These are phyloP conservation scores for Pyrenochaeta sp. DNA, from an alignment of 2,329 filamentous ascomycete species.

Conservation along the genomic window DNA sequence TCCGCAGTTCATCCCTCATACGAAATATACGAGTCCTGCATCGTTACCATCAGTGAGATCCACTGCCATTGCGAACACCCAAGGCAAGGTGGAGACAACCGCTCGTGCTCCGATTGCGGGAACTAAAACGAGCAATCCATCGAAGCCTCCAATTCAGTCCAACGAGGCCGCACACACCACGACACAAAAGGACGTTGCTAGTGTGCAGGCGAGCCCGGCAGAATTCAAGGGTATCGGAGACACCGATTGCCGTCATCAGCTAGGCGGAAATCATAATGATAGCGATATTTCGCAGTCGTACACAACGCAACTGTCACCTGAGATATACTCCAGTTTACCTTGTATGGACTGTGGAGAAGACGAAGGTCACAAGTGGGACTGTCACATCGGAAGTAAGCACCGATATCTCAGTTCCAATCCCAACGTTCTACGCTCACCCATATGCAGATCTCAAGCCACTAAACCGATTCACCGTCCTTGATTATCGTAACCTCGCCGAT, in stretches of 20 bases:
- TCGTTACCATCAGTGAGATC: neutral
- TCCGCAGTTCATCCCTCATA: neutral
- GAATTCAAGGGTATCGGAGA: neutral
- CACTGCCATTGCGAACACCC: neutral
- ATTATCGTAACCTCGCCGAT: constrained; percentile 22
- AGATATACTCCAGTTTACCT: constrained; percentile 13
- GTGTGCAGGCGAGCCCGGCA: too few species aligned
- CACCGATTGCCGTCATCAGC: neutral
- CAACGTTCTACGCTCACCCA: neutral
- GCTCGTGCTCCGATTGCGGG: neutral
- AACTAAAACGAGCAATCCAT: too few species aligned
- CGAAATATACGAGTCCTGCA: neutral
- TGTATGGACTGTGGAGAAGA: constrained; percentile 39
- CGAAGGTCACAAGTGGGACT: constrained; percentile 19
- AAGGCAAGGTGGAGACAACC: neutral
- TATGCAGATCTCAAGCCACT: constrained; percentile 14
- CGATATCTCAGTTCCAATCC: neutral
- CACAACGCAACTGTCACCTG: neutral
- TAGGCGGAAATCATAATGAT: neutral
- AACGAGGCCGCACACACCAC: too few species aligned
- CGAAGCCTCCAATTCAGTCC: too few species aligned
- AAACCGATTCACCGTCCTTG: constrained; percentile 16
- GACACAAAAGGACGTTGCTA: too few species aligned
- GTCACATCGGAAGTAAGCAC: constrained; percentile 33
- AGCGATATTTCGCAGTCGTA: too few species aligned